Conservation (phyloP, 208 protist genomes). For the Vickermania ingenoplastis region DNA sequence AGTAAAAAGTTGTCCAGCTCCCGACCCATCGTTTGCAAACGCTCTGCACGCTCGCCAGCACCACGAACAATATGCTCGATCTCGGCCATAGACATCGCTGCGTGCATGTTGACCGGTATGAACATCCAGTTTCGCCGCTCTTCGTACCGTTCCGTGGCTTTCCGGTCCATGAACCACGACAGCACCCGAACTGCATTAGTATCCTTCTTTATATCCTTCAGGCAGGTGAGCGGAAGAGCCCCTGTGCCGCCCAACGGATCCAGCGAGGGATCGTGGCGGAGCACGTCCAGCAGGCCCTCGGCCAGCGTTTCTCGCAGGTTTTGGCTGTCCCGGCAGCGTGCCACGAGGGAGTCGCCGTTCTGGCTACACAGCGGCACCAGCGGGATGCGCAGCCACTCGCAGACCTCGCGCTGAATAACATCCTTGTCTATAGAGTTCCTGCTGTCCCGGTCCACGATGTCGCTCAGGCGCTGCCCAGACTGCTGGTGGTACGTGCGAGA, state of each 20-base stretch:
- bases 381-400: background rate
- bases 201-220: background rate
- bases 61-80: background rate
- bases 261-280: background rate
- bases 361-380: background rate
- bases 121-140: background rate
- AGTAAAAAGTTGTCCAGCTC: background rate
- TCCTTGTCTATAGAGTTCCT: background rate
- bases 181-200: background rate
- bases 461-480: background rate
- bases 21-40: background rate
- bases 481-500: background rate
- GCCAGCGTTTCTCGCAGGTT: background rate
- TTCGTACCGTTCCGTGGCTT: background rate
- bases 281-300: background rate
- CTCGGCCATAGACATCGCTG: background rate
- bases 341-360: background rate
- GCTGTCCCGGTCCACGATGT: background rate
- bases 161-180: background rate
- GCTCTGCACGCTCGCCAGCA: background rate
- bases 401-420: background rate
- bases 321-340: background rate
- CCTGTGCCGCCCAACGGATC: background rate
- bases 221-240: background rate
- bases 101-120: constrained; percentile 4